A percentile compares a stretch with the other conserved stretches of the same genome.
Conservation (phyloP, 768 basidiomycete species). For the Serendipita sp. region DNA sequence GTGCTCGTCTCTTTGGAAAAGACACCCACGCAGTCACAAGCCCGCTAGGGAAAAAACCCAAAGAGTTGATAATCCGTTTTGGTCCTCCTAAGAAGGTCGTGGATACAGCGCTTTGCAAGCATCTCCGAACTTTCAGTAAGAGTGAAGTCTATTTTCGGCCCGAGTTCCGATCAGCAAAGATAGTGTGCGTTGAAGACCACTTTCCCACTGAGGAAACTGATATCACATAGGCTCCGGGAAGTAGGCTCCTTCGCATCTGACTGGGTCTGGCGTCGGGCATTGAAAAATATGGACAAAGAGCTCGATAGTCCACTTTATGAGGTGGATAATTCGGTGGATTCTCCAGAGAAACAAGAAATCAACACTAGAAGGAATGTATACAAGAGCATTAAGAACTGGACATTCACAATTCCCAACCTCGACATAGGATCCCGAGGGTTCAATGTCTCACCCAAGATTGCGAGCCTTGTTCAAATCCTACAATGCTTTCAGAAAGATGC, state of each 20-base stretch:
- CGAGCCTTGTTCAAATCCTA: conserved; percentile 41
- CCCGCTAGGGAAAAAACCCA: background rate
- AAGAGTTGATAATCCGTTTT: background rate
- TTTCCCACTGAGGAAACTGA: background rate
- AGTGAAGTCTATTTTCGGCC: conserved; percentile 23
- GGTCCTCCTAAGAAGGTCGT: conserved; percentile 19
- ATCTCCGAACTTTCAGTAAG: conserved; percentile 31
- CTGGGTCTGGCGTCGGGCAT: conserved; percentile 44
- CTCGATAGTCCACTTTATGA: conserved; percentile 14
- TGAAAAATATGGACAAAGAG: conserved; percentile 23
- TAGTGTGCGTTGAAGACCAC: conserved; percentile 15
- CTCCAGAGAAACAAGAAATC: conserved; percentile 3
- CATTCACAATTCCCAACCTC: conserved; percentile 46
- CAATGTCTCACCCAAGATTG: conserved; percentile 56
- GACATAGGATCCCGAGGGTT: conserved; percentile 38
- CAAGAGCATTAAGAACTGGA: conserved; percentile 37
- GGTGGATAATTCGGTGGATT: conserved; percentile 19
- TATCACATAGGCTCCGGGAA: conserved; percentile 18
- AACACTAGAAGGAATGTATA: conserved; percentile 7
- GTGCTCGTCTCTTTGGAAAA: conserved; percentile 17
- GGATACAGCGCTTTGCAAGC: conserved; percentile 29
- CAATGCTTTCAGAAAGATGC: conserved; percentile 36
- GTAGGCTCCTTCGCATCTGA: conserved; percentile 56
- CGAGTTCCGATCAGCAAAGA: conserved; percentile 31
- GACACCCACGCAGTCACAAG: conserved; percentile 9